Percentiles rank a stretch among this genome's conserved stretches.
These are phyloP conservation scores for Salix viminalis DNA, from an alignment of 345 rosid species.

Conservation along the genomic window DNA sequence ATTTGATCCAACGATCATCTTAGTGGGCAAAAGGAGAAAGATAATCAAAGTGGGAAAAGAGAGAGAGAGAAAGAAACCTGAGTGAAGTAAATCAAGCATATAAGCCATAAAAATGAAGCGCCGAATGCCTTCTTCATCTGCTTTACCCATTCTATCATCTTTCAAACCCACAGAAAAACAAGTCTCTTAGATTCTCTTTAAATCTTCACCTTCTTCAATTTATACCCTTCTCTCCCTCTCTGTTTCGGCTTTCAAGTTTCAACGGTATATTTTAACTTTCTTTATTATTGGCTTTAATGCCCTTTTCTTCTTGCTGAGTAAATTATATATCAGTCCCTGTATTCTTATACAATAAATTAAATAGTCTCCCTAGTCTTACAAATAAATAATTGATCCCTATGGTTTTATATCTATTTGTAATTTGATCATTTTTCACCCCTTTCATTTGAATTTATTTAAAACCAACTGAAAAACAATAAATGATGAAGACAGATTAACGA, in stretches of 20 bases:
- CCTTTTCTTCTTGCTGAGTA: background rate
- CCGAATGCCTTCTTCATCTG: slow-evolving; percentile 67
- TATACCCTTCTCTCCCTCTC: background rate
- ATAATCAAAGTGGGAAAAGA: too few relatives aligned
- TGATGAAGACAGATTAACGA: too few relatives aligned
- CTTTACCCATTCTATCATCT: slow-evolving; percentile 60
- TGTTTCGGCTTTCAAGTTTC: background rate
- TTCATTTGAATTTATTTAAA: too few relatives aligned
- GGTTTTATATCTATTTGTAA: too few relatives aligned
- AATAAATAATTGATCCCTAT: too few relatives aligned
- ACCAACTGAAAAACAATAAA: too few relatives aligned
- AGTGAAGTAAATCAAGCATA: slow-evolving; percentile 88
- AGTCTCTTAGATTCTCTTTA: background rate
- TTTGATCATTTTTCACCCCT: too few relatives aligned
- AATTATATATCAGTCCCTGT: too few relatives aligned
- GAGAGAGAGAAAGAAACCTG: slow-evolving; percentile 40
- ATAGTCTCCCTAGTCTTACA: too few relatives aligned
- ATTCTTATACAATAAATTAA: too few relatives aligned
- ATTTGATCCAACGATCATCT: background rate
- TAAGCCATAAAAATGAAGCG: slow-evolving; percentile 78
- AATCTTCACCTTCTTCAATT: background rate
- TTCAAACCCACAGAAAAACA: background rate
- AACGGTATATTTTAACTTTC: slow-evolving; percentile 3
- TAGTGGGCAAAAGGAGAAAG: too few relatives aligned
- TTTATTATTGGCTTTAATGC: background rate